Evolutionary conservation across 208 protist species (phyloP), one percentile per base, ranked within the genome.

Genomic region (Willaertia magna): DNA sequence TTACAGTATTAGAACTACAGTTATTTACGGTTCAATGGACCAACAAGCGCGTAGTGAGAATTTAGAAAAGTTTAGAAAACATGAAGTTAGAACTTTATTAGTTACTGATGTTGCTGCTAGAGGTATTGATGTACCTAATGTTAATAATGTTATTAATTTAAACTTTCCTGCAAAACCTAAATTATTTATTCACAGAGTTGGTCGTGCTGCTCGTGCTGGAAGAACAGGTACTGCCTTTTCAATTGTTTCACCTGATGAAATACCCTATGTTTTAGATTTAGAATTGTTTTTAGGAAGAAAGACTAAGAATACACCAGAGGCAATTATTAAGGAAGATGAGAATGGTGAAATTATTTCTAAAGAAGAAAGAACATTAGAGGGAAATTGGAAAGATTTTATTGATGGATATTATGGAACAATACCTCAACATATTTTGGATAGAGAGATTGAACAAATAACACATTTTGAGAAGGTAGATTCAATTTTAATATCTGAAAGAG

Each of bases 81-180:
- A 91, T 0, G 82, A 95, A 82, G 94, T 94, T 26, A 90, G 89
- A 78, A 88, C 99, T 26, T 94, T 99, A 88, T 79, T 99, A 26
- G 98, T 99, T 14, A 99, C 99, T 4, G 98, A 99, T 91, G 95
- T 99, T 7, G 98, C 99, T 1, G 98, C 98, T 11, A 95, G 99
- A 88, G 99, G 98, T 89, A 90, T 99, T 6, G 98, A 99, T 91
- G 92, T 99, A 74, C 98, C 98, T 44, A 87, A 98, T 49, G 91
- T 99, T 0, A 97, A 99, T 90, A 97, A 98, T 88, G 98, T 99
- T 4, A 95, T 99, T 81, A 99, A 99, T 93, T 99, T 96, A 87
- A 97, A 99, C 85, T 99, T 99, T 85, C 97, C 99, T 18, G 88
- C 94, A 9, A 97, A 90, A 74, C 93, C 97, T 16, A 99, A 99